These are phyloP conservation scores for Umbilicus rupestris DNA, from an alignment of 164 flowering plant species.

Conservation along the genomic window DNA sequence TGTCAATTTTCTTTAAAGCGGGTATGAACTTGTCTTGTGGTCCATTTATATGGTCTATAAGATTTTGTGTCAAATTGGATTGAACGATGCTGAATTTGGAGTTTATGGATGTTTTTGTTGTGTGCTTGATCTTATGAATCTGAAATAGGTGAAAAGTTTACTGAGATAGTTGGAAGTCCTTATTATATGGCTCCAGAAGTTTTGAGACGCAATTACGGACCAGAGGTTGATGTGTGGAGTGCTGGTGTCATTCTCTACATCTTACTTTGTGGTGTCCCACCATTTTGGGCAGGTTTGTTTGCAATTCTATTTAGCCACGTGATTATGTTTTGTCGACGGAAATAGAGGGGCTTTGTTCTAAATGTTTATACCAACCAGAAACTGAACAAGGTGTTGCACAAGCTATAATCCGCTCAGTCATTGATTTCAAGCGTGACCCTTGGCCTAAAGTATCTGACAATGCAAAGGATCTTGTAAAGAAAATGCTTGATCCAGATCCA, in stretches of 20 bases:
- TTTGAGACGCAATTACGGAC: conserved; percentile 48
- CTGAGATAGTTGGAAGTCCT: conserved; percentile 66
- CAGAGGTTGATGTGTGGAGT: conserved; percentile 62
- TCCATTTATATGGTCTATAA: background rate
- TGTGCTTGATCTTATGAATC: background rate
- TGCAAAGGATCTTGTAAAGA: conserved; percentile 58
- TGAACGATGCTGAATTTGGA: background rate
- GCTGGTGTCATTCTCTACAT: conserved; percentile 60
- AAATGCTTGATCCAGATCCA: conserved; percentile 58
- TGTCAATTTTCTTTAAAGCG: conserved; percentile 4
- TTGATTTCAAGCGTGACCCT: conserved; percentile 60
- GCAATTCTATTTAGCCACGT: background rate
- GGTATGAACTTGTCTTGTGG: background rate
- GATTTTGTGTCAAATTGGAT: background rate
- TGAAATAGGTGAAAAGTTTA: conserved; percentile 36
- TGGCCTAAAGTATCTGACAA: conserved; percentile 62
- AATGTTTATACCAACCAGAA: conserved; percentile 23
- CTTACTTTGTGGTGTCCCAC: conserved; percentile 60
- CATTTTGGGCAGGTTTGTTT: conserved; percentile 62
- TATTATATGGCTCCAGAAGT: conserved; percentile 74
- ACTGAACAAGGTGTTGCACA: conserved; percentile 70
- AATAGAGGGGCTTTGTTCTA: background rate
- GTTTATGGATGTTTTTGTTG: background rate
- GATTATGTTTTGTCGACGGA: background rate
- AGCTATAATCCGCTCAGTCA: conserved; percentile 51